These are phyloP conservation scores for Nicotiana benthamiana DNA, from an alignment of 257 asterid species.

Conservation along the genomic window DNA sequence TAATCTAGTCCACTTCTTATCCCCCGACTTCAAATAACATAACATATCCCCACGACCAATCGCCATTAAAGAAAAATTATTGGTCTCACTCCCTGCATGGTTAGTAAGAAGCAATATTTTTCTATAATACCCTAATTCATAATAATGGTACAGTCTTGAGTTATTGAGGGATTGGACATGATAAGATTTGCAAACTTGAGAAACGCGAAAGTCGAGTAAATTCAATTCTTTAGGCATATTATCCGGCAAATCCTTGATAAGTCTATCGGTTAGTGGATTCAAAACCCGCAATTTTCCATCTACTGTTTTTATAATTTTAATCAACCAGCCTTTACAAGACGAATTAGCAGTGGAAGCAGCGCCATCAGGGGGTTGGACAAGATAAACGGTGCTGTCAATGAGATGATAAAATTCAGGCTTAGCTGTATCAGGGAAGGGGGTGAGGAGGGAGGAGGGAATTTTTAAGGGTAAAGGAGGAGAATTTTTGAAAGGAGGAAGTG, in stretches of 20 bases:
- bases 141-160: neutral
- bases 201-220: constrained; percentile 1
- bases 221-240: constrained; percentile 4
- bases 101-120: neutral
- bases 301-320: neutral
- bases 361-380: neutral
- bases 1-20: neutral
- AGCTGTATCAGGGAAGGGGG: neutral
- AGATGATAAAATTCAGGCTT: neutral
- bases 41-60: neutral
- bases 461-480: neutral
- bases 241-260: neutral
- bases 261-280: neutral
- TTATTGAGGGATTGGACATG: neutral
- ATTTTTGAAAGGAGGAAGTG: neutral
- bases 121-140: neutral
- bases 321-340: constrained; percentile 5
- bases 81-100: neutral
- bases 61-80: neutral
- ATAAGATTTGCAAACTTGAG: neutral
- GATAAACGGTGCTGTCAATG: neutral
- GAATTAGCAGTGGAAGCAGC: neutral
- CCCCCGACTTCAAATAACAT: neutral
- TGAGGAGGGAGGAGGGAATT: neutral
- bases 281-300: neutral